Evolutionary conservation across 2,329 filamentous ascomycete species (phyloP), one percentile per base, ranked within the genome.

Genomic region (Fusarium liriodendri): DNA sequence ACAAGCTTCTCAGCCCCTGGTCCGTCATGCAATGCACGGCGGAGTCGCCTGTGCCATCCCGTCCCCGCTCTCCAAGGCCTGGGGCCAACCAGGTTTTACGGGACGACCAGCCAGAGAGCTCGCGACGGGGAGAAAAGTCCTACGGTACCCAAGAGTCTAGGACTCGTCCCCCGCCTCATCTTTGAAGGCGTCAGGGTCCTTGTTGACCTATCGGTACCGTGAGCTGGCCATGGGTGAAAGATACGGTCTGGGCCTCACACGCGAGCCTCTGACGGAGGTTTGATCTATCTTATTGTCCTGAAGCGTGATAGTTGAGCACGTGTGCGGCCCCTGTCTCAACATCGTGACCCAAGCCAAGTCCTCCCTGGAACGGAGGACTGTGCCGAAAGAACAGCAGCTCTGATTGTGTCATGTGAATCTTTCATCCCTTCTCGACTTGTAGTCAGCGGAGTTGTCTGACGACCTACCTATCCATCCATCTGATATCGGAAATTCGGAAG

Each of bases 1-100:
- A 78, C 76, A 78, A 78, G 74, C 74, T 78, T 72, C 27, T 29
- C 69, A 60, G 66, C 67, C 67, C 67, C 66, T 72, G 66, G 70
- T 68, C 68, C 62, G 45, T 70, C 70, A 75, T 77, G 70, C 74
- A 75, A 77, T 78, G 76, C 76, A 71, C 40, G 57, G 50, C 69
- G 64, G 57, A 70, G 59, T 59, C 47, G 47, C 64, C 71, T 74
- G 71, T 74, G 61, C 69, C 69, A 70, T 66, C 64, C 70, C 75
- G 71, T 58, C 59, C 60, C 72, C 45, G 68, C 69, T 66, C 66
- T 55, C 60, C 40, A 42, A 58, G 62, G 60, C 45, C 62, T 60
- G 32, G 55, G 55, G 61, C 66, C 45, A 71, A 60, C 63, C 54
- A 55, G 59, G 37, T 65, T 47, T 64, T 62, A 58, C 33, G 20